Percentiles rank a stretch among this genome's conserved stretches.
These are phyloP conservation scores for Tilletia indica DNA, from an alignment of 1,284 basidiomycete species.

Conservation along the genomic window DNA sequence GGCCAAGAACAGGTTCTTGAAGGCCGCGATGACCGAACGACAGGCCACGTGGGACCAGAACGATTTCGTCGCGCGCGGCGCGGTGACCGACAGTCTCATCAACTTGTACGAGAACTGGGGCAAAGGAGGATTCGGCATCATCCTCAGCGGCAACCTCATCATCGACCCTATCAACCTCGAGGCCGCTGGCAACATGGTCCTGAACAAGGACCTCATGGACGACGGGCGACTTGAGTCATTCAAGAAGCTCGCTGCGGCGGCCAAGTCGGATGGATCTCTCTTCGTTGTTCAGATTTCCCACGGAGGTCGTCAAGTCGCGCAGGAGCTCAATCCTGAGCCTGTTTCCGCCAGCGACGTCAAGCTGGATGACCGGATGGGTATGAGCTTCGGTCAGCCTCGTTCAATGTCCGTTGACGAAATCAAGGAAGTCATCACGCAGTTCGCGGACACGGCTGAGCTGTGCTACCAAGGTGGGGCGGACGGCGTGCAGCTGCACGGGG, in stretches of 20 bases:
- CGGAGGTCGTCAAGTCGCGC: slow-evolving; percentile 56
- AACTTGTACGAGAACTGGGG: slow-evolving; percentile 49
- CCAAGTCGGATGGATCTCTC: slow-evolving; percentile 58
- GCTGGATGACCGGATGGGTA: slow-evolving; percentile 44
- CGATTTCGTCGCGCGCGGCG: slow-evolving; percentile 45
- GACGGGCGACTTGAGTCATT: neutral
- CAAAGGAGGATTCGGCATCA: slow-evolving; percentile 44
- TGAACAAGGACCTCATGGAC: slow-evolving; percentile 59
- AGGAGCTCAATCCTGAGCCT: slow-evolving; percentile 33
- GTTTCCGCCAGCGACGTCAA: slow-evolving; percentile 46
- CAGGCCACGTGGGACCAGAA: slow-evolving; percentile 43
- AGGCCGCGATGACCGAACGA: slow-evolving; percentile 51
- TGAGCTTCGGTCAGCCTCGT: slow-evolving; percentile 19
- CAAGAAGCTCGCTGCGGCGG: neutral
- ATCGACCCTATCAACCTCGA: slow-evolving; percentile 71
- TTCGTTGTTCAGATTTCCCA: slow-evolving; percentile 59
- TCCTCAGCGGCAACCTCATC: slow-evolving; percentile 47
- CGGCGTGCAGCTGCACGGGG: slow-evolving; percentile 58
- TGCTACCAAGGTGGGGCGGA: slow-evolving; percentile 55
- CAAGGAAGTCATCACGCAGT: slow-evolving; percentile 46
- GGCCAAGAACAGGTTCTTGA: slow-evolving; percentile 26
- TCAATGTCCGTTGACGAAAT: slow-evolving; percentile 37
- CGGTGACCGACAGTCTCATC: slow-evolving; percentile 41
- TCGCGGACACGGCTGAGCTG: slow-evolving; percentile 56
- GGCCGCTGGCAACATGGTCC: slow-evolving; percentile 74